Conservation (phyloP, 441 rosid genomes). For the Erysimum pusillum region DNA sequence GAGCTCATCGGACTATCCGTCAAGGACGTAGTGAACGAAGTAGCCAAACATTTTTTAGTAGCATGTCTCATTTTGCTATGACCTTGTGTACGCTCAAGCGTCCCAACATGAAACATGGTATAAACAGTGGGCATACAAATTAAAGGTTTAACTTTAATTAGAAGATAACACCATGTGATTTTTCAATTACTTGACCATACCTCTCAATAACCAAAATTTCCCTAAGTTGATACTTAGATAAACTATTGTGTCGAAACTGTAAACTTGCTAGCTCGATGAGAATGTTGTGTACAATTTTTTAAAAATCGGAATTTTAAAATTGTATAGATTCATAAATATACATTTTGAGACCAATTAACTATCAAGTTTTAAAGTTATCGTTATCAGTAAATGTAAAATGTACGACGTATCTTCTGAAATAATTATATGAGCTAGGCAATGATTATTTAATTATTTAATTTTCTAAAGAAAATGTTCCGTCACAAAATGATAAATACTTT, state of each 20-base stretch:
- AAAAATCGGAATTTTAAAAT: too few species aligned
- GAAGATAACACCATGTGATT: not conserved
- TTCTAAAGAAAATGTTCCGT: constrained; percentile 2
- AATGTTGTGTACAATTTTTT: not conserved
- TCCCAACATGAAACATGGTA: not conserved
- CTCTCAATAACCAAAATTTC: not conserved
- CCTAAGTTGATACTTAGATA: not conserved
- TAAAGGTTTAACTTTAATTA: not conserved
- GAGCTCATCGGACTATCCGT: not conserved
- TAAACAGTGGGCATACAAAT: not conserved
- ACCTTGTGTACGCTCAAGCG: not conserved
- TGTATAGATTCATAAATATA: not conserved
- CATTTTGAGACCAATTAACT: not conserved
- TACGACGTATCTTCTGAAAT: not conserved
- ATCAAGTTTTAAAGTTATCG: not conserved
- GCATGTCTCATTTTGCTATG: not conserved
- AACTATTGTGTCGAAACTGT: not conserved
- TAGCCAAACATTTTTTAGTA: not conserved
- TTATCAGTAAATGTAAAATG: too few species aligned
- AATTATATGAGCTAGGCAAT: not conserved
- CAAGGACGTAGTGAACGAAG: not conserved
- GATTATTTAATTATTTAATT: not conserved
- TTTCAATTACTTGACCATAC: not conserved
- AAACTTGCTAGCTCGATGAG: not conserved
- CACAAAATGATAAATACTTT: not conserved